Conservation (phyloP, 169 alveolate genomes). For the Eimeria sp. region DNA sequence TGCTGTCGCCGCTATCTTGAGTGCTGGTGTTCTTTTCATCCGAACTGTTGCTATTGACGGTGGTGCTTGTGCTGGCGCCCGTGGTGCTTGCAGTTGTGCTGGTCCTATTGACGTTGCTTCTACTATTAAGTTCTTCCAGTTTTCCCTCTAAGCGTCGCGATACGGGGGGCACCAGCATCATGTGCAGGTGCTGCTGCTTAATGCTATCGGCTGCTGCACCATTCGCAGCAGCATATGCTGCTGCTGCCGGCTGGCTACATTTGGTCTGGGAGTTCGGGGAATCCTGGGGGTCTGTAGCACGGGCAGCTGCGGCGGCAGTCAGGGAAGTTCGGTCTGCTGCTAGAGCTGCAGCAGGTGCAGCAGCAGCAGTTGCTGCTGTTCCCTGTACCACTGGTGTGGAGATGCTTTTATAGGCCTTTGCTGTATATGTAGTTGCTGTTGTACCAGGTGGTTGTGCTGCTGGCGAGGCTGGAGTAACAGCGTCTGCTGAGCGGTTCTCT, state of each 20-base stretch:
- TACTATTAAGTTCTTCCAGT: neutral
- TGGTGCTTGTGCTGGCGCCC: constrained; percentile 12
- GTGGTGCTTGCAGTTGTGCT: neutral
- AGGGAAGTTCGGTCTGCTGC: neutral
- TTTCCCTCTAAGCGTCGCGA: neutral
- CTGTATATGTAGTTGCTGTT: neutral
- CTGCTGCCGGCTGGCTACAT: neutral
- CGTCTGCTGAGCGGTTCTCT: neutral
- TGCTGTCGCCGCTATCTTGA: too few species aligned
- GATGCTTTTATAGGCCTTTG: neutral
- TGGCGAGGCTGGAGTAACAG: neutral
- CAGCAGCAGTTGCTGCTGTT: neutral
- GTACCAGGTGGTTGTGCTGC: neutral
- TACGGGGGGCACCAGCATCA: neutral
- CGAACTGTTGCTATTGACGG: neutral
- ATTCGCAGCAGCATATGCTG: neutral
- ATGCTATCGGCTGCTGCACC: neutral
- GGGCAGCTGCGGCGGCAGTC: neutral
- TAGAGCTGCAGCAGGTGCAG: too few species aligned
- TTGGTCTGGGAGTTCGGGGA: too few species aligned
- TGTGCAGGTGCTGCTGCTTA: neutral
- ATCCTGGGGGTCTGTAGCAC: neutral
- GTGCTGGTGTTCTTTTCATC: constrained; percentile 5
- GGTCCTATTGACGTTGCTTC: neutral
- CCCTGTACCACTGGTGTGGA: neutral